Base-by-base conservation (phyloP, 306 rosid species). In the Purshia tridentata region DNA sequence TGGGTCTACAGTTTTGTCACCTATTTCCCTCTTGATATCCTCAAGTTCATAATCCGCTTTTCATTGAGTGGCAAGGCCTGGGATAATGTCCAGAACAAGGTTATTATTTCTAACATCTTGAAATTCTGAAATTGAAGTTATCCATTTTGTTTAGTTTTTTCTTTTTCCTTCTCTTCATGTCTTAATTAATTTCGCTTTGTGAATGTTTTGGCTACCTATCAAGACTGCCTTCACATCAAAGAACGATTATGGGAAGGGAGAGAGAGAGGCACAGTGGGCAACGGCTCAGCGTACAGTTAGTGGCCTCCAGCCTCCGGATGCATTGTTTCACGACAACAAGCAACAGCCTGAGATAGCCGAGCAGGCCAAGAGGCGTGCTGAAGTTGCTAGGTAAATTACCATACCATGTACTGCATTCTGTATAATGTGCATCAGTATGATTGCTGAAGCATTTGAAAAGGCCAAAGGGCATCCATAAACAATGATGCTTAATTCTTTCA, bases 201-300 rank as follows among this genome's bases (percentile, higher is more conserved):
- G 72, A 39, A 23, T 58, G 51, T 73, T 76, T 16, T 67, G 58
- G 1, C 10, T 9, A 62, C 18, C 9, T 67, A 37, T 62, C 39
- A 15, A 92, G 98, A 85, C 80, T 23, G 96, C 98, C 3, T 90
- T 92, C 84, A 82, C 98, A 14, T 79, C 96, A 35, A 92, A 90
- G 79, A 87, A 81, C 51, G 91, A 92, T 35, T 88, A 88, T 3
- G 98, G 98, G 49, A 92, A 54, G 65, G 92, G 86, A 9, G 95
- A 87, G 50, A 88, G 94, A 65, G 98, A 92, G 69, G 96, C 96
- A 18, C 92, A 90, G 58, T 88, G 96, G 98, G 98, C 90, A 1
- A 3, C 58, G 70, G 90, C 88, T 15, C 95, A 92, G 48, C 91
- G 98, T 52, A 79, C 96, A n/a, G 47, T 84, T 16, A 83, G 83